Evolutionary conservation across 2,329 filamentous ascomycete genomes (phyloP), one percentile per base, ranked within the genome.

Genomic region (Trichophyton benhamiae): DNA sequence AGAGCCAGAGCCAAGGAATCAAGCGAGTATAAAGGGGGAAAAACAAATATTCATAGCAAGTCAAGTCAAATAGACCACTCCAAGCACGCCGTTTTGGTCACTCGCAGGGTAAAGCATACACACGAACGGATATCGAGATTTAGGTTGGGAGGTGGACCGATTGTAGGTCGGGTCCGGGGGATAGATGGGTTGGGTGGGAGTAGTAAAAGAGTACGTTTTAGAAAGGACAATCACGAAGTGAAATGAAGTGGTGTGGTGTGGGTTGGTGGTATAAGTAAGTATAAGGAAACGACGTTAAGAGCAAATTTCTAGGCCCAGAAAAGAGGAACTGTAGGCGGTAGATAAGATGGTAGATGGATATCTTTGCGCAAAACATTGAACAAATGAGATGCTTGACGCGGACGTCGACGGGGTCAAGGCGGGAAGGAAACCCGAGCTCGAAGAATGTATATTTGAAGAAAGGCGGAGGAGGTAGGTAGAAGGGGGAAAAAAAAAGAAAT

Each of bases 161-260:
- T 17, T 13, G 9, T 42, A 44, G 41, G n/a, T 42, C 38, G 15
- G n/a, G 41, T 38, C 33, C 9, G 9, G 3, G 20, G 17, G 20
- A 25, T 48, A 25, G 27, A 11, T n/a, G 48, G 8, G 48, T 3
- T 44, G n/a, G 44, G 44, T 25, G 17, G 44, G 44, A 20, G 22
- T 25, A 53, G 49, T 53, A 53, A 53, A 53, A 30, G 49, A 20
- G 49, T 53, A 53, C 3, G 11, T 53, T 53, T 20, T 53, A 53
- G 49, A 53, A 53, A 53, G 49, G 49, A 53, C 49, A 53, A 53
- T 27, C 49, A 53, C 27, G 49, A 53, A 53, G 49, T n/a, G 49
- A 53, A 53, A 8, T n/a, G 22, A n/a, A 53, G 13, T 13, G 49
- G 9, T 8, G 22, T 7, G 11, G 17, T 22, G 49, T 30, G 6